These are phyloP conservation scores for Sugiyamaella mastotermitis DNA, from an alignment of 805 yeast genomes.

Conservation along the genomic window DNA sequence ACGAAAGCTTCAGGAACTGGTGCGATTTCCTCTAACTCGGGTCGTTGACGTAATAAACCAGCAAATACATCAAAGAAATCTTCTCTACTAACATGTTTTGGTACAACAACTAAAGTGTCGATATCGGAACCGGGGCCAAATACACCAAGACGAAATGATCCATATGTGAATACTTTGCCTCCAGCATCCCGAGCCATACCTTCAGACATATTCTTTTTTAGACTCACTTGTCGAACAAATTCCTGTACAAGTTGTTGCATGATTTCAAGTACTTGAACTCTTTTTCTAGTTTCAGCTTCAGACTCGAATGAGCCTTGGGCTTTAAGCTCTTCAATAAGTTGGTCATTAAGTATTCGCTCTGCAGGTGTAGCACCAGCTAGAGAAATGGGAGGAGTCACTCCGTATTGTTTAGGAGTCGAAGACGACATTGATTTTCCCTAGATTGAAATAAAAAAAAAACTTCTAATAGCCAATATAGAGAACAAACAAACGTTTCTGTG, in stretches of 20 bases:
- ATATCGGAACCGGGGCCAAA: slow-evolving; percentile 98
- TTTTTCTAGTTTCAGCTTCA: slow-evolving; percentile 71
- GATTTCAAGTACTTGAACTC: slow-evolving; percentile 65
- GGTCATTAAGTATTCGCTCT: slow-evolving; percentile 71
- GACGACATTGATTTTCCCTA: not conserved
- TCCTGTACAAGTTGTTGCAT: slow-evolving; percentile 71
- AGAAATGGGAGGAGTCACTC: slow-evolving; percentile 82
- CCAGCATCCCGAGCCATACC: slow-evolving; percentile 98
- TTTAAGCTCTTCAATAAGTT: slow-evolving; percentile 71
- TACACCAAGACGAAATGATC: slow-evolving; percentile 91
- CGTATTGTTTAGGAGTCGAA: slow-evolving; percentile 36
- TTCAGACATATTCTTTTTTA: slow-evolving; percentile 84
- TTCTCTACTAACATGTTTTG: slow-evolving; percentile 87
- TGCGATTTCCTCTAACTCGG: slow-evolving; percentile 84
- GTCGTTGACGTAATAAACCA: slow-evolving; percentile 58
- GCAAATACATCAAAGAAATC: slow-evolving; percentile 84
- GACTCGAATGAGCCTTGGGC: slow-evolving; percentile 83
- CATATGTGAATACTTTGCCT: slow-evolving; percentile 94
- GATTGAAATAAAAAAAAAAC: not conserved
- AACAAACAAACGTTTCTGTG: too few species aligned
- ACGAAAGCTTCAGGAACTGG: slow-evolving; percentile 96
- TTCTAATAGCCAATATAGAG: not conserved
- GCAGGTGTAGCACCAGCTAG: slow-evolving; percentile 76
- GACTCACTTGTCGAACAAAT: slow-evolving; percentile 78
- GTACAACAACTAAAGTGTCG: slow-evolving; percentile 93